phyloP scores from a whole-genome alignment of 345 rosid species.

The Ceriops tagal region DNA sequence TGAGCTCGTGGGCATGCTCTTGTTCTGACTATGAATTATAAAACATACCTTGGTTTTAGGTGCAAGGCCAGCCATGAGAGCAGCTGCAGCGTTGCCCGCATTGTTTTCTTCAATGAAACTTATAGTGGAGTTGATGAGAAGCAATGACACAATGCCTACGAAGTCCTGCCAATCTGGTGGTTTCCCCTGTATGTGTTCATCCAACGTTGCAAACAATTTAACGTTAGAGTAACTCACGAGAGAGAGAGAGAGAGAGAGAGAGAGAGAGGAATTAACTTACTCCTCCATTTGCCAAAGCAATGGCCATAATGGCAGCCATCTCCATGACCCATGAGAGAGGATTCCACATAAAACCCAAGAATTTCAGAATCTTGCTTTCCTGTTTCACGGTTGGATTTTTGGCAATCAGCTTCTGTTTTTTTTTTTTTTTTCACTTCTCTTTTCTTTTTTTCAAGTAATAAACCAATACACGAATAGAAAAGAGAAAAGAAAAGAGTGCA shows the following conservation, averaged over 20 bases:
- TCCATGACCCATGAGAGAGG: slow-evolving; percentile 97
- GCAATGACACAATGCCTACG: slow-evolving; percentile 61
- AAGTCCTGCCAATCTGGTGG: slow-evolving; percentile 95
- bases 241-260: not conserved
- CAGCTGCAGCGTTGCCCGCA: slow-evolving; percentile 88
- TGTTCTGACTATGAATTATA: not conserved
- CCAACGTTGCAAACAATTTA: no score
- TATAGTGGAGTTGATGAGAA: slow-evolving; percentile 72
- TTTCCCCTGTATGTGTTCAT: slow-evolving; percentile 45
- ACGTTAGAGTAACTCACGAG: not conserved
- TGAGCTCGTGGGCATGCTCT: no score
- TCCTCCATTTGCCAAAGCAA: slow-evolving; percentile 74
- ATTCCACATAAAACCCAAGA: slow-evolving; percentile 92
- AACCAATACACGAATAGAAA: no score
- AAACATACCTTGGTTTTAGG: slow-evolving; percentile 61
- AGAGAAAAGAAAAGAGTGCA: no score
- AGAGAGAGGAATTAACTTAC: slow-evolving; percentile 23
- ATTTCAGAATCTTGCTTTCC: slow-evolving; percentile 69
- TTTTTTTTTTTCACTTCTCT: accelerated
- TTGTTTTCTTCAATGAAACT: slow-evolving; percentile 81
- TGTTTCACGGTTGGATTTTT: slow-evolving; percentile 18
- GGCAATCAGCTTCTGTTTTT: not conserved
- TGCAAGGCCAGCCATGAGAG: slow-evolving; percentile 71
- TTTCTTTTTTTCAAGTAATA: no score
- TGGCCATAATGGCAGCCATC: slow-evolving; percentile 86